Base-by-base conservation (phyloP, 768 basidiomycete genomes). In the Tricholoma saponaceum region DNA sequence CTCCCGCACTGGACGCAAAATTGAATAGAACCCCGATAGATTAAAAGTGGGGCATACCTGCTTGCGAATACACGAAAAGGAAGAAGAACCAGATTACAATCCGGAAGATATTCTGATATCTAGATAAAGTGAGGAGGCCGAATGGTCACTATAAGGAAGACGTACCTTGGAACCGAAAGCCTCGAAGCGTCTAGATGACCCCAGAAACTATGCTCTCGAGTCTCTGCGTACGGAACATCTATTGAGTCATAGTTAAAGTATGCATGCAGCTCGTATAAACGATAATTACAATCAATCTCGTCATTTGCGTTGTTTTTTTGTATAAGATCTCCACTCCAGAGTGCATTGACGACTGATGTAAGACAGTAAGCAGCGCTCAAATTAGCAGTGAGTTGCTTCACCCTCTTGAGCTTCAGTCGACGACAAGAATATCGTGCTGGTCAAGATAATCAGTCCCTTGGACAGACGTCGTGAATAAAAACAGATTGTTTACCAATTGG, bases 61-160 rank as follows among this genome's bases (percentile, higher is more conserved):
- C 90, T 75, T 89, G 89, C 2, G 91, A 93, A 67, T 94, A 95
- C 3, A 85, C 82, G 18, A 81, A 75, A 32, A 96, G 79, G 72
- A 93, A 89, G 63, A 89, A 77, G 22, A 92, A 66, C 91, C 90
- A 94, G 32, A 92, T 76, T 5, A 79, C 54, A 53, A 93, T 85
- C 46, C 91, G 85, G 66, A 95, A 86, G 52, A 85, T 77, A 62
- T 92, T 95, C 68, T 95, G 95, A 69, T 95, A 95, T 54, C 91
- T 87, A 52, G 8, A 22, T 5, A 53, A 18, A 51, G 57, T 49
- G 32, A 20, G 35, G 52, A 50, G 18, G 18, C 13, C 4, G 54
- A 22, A 35, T 35, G 47, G 2, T 5, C 26, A 50, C 14, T n/a
- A n/a, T 30, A 9, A 22, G 14, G 32, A 32, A 20, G 7, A 33